Conservation (phyloP, 495 filamentous ascomycete genomes). For the Annulohypoxylon maeteangense region DNA sequence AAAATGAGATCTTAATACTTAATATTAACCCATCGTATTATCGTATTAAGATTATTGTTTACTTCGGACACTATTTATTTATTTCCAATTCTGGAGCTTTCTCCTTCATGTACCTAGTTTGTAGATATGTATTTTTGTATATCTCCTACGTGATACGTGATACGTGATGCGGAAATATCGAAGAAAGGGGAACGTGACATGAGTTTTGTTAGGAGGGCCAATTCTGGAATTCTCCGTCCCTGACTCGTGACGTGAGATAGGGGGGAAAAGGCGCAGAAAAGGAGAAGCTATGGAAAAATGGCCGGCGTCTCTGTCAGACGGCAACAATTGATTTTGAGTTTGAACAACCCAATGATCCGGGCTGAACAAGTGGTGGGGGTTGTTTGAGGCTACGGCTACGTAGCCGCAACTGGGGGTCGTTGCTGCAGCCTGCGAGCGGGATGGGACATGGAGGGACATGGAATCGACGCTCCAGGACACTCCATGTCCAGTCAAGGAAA, state of each 20-base stretch:
- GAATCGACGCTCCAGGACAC: background rate
- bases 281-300: conserved; percentile 22
- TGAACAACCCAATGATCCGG: conserved; percentile 30
- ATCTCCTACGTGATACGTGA: conserved; percentile 9
- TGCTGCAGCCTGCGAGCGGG: conserved; percentile 21
- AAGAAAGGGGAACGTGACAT: conserved; percentile 34
- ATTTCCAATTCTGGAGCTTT: conserved; percentile 28
- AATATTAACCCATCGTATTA: conserved; percentile 42
- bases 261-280: conserved; percentile 19
- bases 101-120: conserved; percentile 2
- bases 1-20: conserved; percentile 42
- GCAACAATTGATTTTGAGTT: conserved; percentile 3
- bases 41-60: conserved; percentile 47
- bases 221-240: conserved; percentile 14
- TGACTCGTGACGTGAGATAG: conserved; percentile 18
- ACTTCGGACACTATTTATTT: conserved; percentile 38
- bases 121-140: conserved; percentile 7
- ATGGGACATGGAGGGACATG: conserved; percentile 16
- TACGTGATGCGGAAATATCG: background rate
- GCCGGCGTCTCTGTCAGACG: conserved; percentile 25
- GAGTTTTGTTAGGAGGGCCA: conserved; percentile 24
- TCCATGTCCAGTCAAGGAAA: background rate
- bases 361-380: conserved; percentile 38
- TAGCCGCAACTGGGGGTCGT: conserved; percentile 31
- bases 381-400: conserved; percentile 40